These are phyloP conservation scores for Metschnikowia dekortorum DNA, from an alignment of 805 yeast species.

Conservation along the genomic window DNA sequence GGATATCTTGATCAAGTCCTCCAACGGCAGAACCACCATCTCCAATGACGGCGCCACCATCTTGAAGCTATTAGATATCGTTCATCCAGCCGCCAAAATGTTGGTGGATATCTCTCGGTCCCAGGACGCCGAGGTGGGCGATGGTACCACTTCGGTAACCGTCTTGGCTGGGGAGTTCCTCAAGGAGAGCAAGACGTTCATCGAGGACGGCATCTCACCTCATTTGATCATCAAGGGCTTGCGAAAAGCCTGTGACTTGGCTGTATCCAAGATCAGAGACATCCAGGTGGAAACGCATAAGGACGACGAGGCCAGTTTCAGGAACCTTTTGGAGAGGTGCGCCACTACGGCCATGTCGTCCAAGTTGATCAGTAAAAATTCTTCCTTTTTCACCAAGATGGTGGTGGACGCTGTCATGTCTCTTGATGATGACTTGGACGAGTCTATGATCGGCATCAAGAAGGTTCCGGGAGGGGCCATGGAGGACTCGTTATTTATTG, in stretches of 20 bases:
- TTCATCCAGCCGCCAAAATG: constrained; percentile 97
- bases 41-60: constrained; percentile 99
- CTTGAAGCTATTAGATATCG: constrained; percentile 84
- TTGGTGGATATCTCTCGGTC: constrained; percentile 91
- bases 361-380: constrained; percentile 81
- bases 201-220: constrained; percentile 94
- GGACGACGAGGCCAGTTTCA: constrained; percentile 49
- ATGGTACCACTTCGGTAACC: constrained; percentile 96
- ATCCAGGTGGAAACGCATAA: constrained; percentile 66
- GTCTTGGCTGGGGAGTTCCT: constrained; percentile 91
- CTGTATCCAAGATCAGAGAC: constrained; percentile 68
- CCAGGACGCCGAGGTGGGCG: constrained; percentile 98
- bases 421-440: constrained; percentile 83
- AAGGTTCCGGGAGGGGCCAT: constrained; percentile 94
- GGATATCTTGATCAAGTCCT: constrained; percentile 83
- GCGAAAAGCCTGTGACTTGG: constrained; percentile 74
- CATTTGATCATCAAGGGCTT: constrained; percentile 85
- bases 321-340: constrained; percentile 80
- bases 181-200: constrained; percentile 83
- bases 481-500: constrained; percentile 84
- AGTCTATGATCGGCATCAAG: constrained; percentile 87
- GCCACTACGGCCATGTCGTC: constrained; percentile 98
- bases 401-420: constrained; percentile 92
- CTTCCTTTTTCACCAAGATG: constrained; percentile 90
- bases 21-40: constrained; percentile 84